These are phyloP conservation scores for Aspergillus aculeatus DNA, from an alignment of 2,329 filamentous ascomycete species.

Conservation along the genomic window DNA sequence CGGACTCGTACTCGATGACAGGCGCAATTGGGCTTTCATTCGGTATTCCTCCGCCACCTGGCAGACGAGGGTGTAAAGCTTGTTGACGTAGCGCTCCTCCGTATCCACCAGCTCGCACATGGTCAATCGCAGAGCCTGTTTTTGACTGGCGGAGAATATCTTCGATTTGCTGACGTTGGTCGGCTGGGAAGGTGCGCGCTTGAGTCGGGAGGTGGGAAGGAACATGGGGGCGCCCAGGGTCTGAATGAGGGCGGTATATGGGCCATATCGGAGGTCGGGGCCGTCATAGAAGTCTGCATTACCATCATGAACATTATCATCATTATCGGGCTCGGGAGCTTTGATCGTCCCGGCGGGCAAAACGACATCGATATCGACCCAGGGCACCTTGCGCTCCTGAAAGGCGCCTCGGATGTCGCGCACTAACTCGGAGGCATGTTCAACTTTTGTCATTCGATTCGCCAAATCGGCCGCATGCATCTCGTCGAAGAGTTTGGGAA, in stretches of 20 bases:
- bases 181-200: slow-evolving; percentile 82
- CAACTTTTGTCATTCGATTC: slow-evolving; percentile 76
- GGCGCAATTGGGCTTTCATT: slow-evolving; percentile 61
- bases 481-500: slow-evolving; percentile 75
- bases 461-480: slow-evolving; percentile 91
- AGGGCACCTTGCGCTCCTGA: slow-evolving; percentile 76
- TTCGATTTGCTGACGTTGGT: slow-evolving; percentile 75
- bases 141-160: slow-evolving; percentile 76
- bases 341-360: slow-evolving; percentile 73
- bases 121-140: slow-evolving; percentile 80
- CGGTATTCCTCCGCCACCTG: slow-evolving; percentile 79
- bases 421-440: slow-evolving; percentile 71
- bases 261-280: slow-evolving; percentile 63
- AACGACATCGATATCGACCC: slow-evolving; percentile 84
- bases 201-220: slow-evolving; percentile 78
- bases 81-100: slow-evolving; percentile 88
- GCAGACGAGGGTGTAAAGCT: slow-evolving; percentile 79
- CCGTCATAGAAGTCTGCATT: slow-evolving; percentile 42
- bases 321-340: slow-evolving; percentile 59
- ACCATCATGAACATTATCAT: slow-evolving; percentile 64
- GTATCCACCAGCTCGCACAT: slow-evolving; percentile 89
- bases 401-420: slow-evolving; percentile 71
- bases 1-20: slow-evolving; percentile 65
- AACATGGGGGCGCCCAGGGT: slow-evolving; percentile 82
- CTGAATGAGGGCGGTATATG: slow-evolving; percentile 73